Conservation (phyloP, 116 monocot species). For the Dioscorea cayenensis region DNA sequence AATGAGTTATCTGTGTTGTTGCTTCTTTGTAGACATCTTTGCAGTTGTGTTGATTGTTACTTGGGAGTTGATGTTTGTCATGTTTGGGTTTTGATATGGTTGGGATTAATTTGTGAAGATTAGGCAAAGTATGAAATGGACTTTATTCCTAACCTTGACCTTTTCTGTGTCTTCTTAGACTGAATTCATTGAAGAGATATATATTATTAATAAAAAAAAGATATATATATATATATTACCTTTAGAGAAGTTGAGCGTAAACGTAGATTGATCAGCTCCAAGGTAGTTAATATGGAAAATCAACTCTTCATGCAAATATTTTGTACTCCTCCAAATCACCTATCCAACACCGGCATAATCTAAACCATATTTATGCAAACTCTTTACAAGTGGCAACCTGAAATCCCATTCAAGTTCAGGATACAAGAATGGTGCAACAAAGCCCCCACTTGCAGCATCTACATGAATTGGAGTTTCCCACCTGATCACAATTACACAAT, state of each 20-base stretch:
- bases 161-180: too few relatives aligned
- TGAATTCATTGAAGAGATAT: too few relatives aligned
- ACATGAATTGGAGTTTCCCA: slow-evolving; percentile 94
- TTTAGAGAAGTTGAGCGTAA: slow-evolving; percentile 98
- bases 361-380: slow-evolving; percentile 92
- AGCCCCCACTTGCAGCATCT: slow-evolving; percentile 93
- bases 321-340: slow-evolving; percentile 87
- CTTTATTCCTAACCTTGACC: too few relatives aligned
- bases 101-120: too few relatives aligned
- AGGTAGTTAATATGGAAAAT: slow-evolving; percentile 96
- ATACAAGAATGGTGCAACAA: slow-evolving; percentile 89
- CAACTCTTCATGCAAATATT: slow-evolving; percentile 84
- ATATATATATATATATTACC: slow-evolving; percentile 38
- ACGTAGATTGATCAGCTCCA: slow-evolving; percentile 84
- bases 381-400: slow-evolving; percentile 81
- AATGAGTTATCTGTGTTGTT: slow-evolving; percentile 32
- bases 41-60: slow-evolving; percentile 44
- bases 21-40: slow-evolving; percentile 62
- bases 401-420: slow-evolving; percentile 96
- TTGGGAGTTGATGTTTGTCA: slow-evolving; percentile 28
- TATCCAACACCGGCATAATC: slow-evolving; percentile 92
- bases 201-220: too few relatives aligned
- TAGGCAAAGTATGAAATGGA: too few relatives aligned
- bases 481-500: slow-evolving; percentile 13
- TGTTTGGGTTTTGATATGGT: too few relatives aligned